Percentiles rank a stretch among this genome's conserved stretches.
These are phyloP conservation scores for Saccharomyces hybrid DNA, from an alignment of 1,139 yeast genomes.

Conservation along the genomic window DNA sequence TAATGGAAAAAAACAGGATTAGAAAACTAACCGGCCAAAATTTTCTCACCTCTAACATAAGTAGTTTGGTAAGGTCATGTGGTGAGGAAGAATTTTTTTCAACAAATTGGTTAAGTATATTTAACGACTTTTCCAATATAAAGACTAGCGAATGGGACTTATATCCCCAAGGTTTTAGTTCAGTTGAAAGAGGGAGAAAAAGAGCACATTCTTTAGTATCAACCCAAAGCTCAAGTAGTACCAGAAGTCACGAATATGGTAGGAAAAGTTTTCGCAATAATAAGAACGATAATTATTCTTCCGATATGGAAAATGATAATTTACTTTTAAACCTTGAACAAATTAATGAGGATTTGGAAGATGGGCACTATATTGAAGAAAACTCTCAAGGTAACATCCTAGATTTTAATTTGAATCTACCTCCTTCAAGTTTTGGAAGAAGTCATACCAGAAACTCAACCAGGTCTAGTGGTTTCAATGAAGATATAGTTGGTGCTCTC, in stretches of 20 bases:
- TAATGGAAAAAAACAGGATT: conserved; percentile 18
- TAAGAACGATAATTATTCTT: conserved; percentile 6
- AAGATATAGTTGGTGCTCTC: conserved; percentile 23
- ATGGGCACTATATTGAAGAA: conserved; percentile 8
- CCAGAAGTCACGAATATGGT: conserved; percentile 25
- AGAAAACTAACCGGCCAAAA: neutral
- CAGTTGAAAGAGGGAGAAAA: conserved; percentile 22
- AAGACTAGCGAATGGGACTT: neutral
- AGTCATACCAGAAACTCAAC: conserved; percentile 16
- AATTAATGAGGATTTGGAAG: conserved; percentile 25
- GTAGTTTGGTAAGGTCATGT: neutral
- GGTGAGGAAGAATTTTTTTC: neutral
- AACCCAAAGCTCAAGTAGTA: conserved; percentile 20
- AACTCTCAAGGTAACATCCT: conserved; percentile 12
- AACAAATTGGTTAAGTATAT: conserved; percentile 2
- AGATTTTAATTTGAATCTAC: conserved; percentile 23
- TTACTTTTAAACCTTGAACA: conserved; percentile 24
- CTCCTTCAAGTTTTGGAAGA: conserved; percentile 29
- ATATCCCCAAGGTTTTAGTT: neutral
- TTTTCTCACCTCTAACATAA: neutral
- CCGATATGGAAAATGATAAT: conserved; percentile 8
- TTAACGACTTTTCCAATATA: neutral
- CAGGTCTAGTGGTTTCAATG: conserved; percentile 8
- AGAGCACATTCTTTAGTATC: conserved; percentile 11
- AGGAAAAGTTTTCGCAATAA: conserved; percentile 14